Base-by-base conservation (phyloP, 306 rosid species). In the Argentina anserina region DNA sequence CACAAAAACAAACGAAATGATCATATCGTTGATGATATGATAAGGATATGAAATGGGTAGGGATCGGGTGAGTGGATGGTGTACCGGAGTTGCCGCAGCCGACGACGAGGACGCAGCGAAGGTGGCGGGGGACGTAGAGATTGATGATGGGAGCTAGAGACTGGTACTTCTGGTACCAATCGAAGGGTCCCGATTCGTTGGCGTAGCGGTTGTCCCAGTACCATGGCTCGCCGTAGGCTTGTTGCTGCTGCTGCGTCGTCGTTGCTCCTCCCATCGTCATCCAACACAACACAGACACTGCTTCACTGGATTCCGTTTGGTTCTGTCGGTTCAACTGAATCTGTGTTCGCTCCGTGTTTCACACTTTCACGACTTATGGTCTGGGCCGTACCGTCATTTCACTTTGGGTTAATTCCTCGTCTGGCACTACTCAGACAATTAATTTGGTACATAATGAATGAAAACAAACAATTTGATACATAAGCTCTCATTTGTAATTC, bases 181-280 rank as follows among this genome's bases (percentile, higher is more conserved):
- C 96, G 47, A 92, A 92, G 43, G 89, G 82, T 6, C 82, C 82
- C 0, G 90, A 85, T 72, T 92, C 96, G 68, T 86, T 81, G 67
- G 93, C 62, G 82, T 92, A 92, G 60, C 96, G 96, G 56, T 85
- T 82, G 79, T 92, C 92, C 97, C 96, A 92, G 77, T 92, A 92
- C 93, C 93, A 85, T 34, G 88, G 49, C 80, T 92, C 97, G 59
- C 96, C 97, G 81, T 92, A 92, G 28, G 93, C 92, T 78, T 89
- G 96, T 79, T 87, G 96, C 9, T 55, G 96, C 80, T 87, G 96
- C 9, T 55, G 61, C 58, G 58, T 50, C 26, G 28, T 21, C 12
- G 58, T 58, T 20, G 55, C 71, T 67, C 65, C 29, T 58, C 75
- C 83, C 76, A 75, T 65, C 70, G 78, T 74, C 80, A 76, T 76